Percentiles rank a stretch among this genome's conserved stretches.
These are phyloP conservation scores for Trametes sp. DNA, from an alignment of 1,284 basidiomycete genomes.

Conservation along the genomic window DNA sequence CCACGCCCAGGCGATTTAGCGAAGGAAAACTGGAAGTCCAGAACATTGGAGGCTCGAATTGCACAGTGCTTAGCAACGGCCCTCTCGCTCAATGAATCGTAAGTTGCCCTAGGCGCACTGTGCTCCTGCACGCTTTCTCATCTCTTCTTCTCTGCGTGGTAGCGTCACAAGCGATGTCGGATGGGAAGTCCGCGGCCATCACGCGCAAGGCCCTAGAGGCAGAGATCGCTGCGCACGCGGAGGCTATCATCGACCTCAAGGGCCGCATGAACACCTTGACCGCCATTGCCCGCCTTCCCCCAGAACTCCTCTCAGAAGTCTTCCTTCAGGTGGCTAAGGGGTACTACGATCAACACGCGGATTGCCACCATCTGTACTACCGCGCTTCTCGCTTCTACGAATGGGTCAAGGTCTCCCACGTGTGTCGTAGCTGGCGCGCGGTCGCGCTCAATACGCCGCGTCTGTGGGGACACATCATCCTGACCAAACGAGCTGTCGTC, in stretches of 20 bases:
- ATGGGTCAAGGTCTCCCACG: conserved; percentile 23
- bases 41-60: no score
- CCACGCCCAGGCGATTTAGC: no score
- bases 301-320: conserved; percentile 25
- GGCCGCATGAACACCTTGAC: conserved; percentile 19
- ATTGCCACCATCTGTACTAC: neutral
- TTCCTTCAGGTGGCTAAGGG: conserved; percentile 15
- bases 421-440: conserved; percentile 24
- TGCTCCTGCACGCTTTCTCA: neutral
- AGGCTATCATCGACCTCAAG: conserved; percentile 22
- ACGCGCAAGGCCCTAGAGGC: conserved; percentile 16
- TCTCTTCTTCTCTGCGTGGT: no score
- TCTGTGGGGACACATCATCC: conserved; percentile 23
- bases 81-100: no score
- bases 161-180: no score
- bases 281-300: conserved; percentile 21
- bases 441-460: conserved; percentile 23
- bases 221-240: conserved; percentile 17
- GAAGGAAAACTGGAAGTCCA: no score
- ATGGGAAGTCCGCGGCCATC: no score
- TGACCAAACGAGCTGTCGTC: conserved; percentile 5
- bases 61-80: no score
- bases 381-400: conserved; percentile 9
- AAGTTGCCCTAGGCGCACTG: no score
- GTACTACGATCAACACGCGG: neutral